Evolutionary conservation across 2,329 filamentous ascomycete species (phyloP).

Genomic region (Talaromyces sp.): DNA sequence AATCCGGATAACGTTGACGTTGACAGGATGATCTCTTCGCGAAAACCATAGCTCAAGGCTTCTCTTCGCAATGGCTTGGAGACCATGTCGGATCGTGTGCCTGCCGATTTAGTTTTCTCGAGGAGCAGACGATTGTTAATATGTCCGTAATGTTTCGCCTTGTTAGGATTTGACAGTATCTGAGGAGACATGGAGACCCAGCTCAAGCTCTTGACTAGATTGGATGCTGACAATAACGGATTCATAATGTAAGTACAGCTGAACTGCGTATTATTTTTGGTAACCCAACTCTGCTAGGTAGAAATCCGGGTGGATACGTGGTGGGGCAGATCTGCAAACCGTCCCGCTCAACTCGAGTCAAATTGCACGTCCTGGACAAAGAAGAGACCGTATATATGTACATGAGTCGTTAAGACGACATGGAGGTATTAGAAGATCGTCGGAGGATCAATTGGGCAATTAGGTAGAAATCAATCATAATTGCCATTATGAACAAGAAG

Average conservation of each 20-base stretch:
- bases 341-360: not conserved
- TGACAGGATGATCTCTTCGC: not conserved
- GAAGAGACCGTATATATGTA: not conserved
- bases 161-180: not conserved
- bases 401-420: not conserved
- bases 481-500: too few relatives aligned
- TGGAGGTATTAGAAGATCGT: not conserved
- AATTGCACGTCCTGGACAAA: not conserved
- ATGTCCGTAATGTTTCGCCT: not conserved
- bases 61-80: not conserved
- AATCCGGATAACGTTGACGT: not conserved
- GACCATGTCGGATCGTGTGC: not conserved
- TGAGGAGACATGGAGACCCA: not conserved
- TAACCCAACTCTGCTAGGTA: not conserved
- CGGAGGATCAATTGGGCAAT: not conserved
- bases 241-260: too few relatives aligned
- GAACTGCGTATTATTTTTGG: too few relatives aligned
- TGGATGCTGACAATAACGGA: too few relatives aligned
- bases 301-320: not conserved
- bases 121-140: not conserved
- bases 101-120: not conserved
- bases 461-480: too few relatives aligned
- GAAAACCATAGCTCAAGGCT: too few relatives aligned
- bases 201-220: not conserved
- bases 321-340: not conserved